Evolutionary conservation across 2,329 filamentous ascomycete species (phyloP).

Genomic region (Colletotrichum australisinense): DNA sequence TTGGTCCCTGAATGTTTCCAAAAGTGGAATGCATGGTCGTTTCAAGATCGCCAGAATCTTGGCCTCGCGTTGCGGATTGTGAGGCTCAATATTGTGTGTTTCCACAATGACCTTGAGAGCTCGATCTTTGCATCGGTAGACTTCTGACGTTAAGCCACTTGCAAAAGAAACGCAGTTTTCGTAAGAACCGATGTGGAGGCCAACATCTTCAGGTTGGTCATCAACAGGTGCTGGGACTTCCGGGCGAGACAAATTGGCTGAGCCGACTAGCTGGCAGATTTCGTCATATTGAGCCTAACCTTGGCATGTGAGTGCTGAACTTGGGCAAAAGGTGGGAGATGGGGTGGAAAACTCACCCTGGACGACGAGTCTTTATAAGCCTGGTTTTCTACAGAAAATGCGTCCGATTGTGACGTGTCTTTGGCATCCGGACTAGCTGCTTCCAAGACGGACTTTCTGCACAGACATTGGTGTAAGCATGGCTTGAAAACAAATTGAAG

Average conservation of each 20-base stretch:
- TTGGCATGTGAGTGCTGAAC: background rate
- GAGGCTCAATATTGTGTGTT: conserved; percentile 78
- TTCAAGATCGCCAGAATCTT: conserved; percentile 74
- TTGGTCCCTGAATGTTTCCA: conserved; percentile 80
- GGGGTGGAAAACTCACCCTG: conserved; percentile 16
- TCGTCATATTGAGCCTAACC: conserved; percentile 50
- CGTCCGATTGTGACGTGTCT: conserved; percentile 34
- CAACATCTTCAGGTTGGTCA: conserved; percentile 40
- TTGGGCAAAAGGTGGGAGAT: background rate
- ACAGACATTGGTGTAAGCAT: background rate
- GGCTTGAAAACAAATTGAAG: background rate
- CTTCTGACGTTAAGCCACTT: conserved; percentile 81
- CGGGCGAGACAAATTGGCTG: conserved; percentile 28
- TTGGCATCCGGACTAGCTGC: conserved; percentile 10
- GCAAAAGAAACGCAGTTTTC: conserved; percentile 64
- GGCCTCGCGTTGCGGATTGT: conserved; percentile 84
- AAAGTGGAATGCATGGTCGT: conserved; percentile 71
- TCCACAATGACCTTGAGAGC: conserved; percentile 91
- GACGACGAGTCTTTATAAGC: conserved; percentile 32
- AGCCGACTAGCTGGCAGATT: conserved; percentile 48
- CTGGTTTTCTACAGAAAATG: conserved; percentile 35
- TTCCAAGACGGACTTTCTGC: conserved; percentile 33
- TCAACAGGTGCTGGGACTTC: background rate
- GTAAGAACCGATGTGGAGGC: conserved; percentile 65
- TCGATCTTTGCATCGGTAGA: conserved; percentile 75